phyloP scores from a whole-genome alignment of 1,284 basidiomycete species.

The Trichosporon faecale region DNA sequence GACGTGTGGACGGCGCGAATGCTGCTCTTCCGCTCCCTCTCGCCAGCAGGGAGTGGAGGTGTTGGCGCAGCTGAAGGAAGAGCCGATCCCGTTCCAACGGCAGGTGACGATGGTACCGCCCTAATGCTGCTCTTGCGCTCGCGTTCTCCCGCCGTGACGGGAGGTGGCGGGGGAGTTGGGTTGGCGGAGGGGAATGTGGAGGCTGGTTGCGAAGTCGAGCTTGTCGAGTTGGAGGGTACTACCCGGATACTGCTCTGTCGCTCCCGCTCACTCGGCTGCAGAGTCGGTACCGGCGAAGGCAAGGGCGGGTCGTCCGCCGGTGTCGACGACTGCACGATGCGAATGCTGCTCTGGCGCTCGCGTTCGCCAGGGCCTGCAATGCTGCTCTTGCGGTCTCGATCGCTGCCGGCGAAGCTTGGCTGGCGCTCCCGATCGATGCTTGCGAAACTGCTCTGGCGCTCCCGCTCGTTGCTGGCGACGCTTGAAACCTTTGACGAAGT shows the following conservation, averaged over 20 bases:
- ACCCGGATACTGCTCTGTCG: not conserved
- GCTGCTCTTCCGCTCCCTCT: conserved; percentile 8
- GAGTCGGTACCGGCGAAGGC: not conserved
- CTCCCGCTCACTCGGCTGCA: not conserved
- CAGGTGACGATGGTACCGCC: not conserved
- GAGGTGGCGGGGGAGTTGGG: not conserved
- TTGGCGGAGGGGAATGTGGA: conserved; percentile 1
- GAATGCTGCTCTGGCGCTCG: not conserved
- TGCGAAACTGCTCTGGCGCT: not conserved
- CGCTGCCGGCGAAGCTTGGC: not conserved
- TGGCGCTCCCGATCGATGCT: not conserved
- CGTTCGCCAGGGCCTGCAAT: not conserved
- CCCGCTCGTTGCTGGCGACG: not conserved
- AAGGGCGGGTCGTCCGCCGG: not conserved
- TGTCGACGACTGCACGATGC: not conserved
- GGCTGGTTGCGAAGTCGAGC: not conserved
- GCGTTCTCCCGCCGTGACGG: not conserved
- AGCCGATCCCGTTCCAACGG: not conserved
- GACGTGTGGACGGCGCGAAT: not conserved
- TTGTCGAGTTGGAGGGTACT: not conserved
- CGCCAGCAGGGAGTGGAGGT: not conserved
- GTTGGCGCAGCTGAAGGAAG: not conserved
- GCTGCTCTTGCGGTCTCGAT: not conserved
- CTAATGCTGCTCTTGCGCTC: conserved; percentile 2
- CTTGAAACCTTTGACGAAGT: not conserved